Conservation (phyloP, 495 filamentous ascomycete genomes). For the Lasiosphaeria ovina region DNA sequence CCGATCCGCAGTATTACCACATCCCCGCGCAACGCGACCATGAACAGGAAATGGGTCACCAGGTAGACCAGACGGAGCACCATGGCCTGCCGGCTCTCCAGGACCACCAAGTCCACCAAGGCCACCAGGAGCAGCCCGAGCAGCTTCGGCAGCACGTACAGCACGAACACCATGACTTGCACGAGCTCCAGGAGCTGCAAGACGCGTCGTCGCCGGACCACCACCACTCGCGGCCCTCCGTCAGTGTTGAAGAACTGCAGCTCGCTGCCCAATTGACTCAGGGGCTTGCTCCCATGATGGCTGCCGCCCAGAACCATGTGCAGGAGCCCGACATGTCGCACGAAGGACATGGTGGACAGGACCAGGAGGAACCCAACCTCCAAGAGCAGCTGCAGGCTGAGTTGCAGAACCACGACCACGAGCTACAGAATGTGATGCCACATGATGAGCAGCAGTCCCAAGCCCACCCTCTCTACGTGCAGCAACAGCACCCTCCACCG, state of each 20-base stretch:
- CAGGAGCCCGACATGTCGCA: constrained; percentile 15
- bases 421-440: constrained; percentile 23
- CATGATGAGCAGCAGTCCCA: constrained; percentile 18
- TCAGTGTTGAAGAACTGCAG: constrained; percentile 49
- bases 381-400: constrained; percentile 33
- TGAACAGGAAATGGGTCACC: constrained; percentile 22
- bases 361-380: constrained; percentile 26
- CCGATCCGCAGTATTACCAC: constrained; percentile 31
- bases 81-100: constrained; percentile 16
- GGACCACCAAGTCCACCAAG: constrained; percentile 19
- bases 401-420: constrained; percentile 30
- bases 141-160: constrained; percentile 26
- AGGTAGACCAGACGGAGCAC: constrained; percentile 17
- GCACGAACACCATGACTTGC: constrained; percentile 23
- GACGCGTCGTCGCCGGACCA: constrained; percentile 31
- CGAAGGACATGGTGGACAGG: constrained; percentile 14
- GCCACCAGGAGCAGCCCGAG: constrained; percentile 6
- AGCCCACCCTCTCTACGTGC: constrained; percentile 19
- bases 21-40: constrained; percentile 21
- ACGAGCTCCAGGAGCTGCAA: constrained; percentile 29
- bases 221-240: constrained; percentile 28
- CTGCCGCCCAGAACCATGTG: constrained; percentile 18
- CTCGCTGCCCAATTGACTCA: constrained; percentile 53
- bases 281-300: constrained; percentile 38
- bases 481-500: constrained; percentile 19